Percentiles rank a stretch among this genome's conserved stretches.
These are phyloP conservation scores for Claviceps maximensis DNA, from an alignment of 2,329 filamentous ascomycete genomes.

Conservation along the genomic window DNA sequence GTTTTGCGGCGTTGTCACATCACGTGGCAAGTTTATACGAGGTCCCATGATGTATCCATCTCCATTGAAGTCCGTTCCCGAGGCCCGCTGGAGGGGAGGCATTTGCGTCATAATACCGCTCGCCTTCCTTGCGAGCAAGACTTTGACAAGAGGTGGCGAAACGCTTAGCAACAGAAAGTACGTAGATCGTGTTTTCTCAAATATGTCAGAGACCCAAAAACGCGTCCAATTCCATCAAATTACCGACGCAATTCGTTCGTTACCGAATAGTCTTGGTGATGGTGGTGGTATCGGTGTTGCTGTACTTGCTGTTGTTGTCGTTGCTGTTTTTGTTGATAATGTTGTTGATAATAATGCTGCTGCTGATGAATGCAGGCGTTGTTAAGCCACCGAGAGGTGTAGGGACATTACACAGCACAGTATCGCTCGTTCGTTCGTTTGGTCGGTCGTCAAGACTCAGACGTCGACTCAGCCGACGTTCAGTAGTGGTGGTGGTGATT, in stretches of 20 bases:
- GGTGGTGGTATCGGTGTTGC: too few species aligned
- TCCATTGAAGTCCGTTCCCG: constrained; percentile 7
- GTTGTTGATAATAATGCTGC: background rate
- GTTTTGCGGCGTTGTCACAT: constrained; percentile 1
- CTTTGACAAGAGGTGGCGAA: background rate
- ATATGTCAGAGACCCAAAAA: constrained; percentile 5
- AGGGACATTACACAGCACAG: background rate
- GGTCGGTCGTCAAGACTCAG: background rate
- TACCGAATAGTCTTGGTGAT: too few species aligned
- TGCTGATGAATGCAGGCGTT: background rate
- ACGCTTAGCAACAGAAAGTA: background rate
- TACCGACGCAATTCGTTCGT: background rate
- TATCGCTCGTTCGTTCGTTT: background rate
- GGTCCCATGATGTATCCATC: constrained; percentile 14
- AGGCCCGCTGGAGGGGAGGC: background rate
- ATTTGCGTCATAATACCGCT: constrained; percentile 4
- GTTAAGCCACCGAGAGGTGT: background rate
- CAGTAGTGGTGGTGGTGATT: background rate
- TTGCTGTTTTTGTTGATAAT: background rate
- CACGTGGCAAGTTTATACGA: constrained; percentile 14
- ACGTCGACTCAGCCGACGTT: background rate
- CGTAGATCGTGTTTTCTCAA: background rate
- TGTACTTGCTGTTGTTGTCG: too few species aligned
- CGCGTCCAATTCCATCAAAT: constrained; percentile 12
- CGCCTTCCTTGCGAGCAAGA: constrained; percentile 6